phyloP scores from a whole-genome alignment of 1,139 yeast species.

The Saccharomycopsis crataegensis region DNA sequence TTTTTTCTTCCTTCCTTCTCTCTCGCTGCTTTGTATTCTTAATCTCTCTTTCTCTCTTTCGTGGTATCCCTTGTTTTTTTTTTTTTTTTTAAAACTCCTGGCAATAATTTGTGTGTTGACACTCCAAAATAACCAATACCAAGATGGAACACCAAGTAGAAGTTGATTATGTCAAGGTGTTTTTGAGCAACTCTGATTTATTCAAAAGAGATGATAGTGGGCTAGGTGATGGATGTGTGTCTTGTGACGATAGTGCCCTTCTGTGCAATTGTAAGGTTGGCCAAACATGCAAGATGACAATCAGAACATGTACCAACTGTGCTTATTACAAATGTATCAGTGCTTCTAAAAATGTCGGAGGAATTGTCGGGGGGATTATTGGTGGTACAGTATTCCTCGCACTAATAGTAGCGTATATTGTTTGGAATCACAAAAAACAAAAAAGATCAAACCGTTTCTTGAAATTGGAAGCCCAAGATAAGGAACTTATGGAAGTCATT shows the following conservation, averaged over 20 bases:
- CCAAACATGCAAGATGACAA: constrained; percentile 3
- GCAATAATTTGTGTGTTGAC: too few species aligned
- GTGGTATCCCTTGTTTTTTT: too few species aligned
- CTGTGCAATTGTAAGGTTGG: constrained; percentile 8
- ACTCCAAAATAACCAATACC: too few species aligned
- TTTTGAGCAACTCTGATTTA: background rate
- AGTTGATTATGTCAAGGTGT: background rate
- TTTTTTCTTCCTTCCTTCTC: too few species aligned
- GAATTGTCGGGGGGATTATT: constrained; percentile 18
- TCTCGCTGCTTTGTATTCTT: too few species aligned
- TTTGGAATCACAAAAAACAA: constrained; percentile 16
- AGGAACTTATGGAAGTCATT: constrained; percentile 13
- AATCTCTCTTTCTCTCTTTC: too few species aligned
- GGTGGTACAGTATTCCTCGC: constrained; percentile 16
- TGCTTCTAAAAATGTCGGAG: constrained; percentile 15
- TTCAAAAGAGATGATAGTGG: constrained; percentile 6
- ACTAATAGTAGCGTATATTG: constrained; percentile 9
- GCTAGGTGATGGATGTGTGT: background rate
- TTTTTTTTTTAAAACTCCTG: too few species aligned
- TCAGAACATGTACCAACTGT: constrained; percentile 10
- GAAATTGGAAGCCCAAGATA: constrained; percentile 18
- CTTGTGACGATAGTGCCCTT: constrained; percentile 2
- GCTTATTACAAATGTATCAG: constrained; percentile 6
- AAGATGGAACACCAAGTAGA: too few species aligned
- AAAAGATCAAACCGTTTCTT: constrained; percentile 12